Evolutionary conservation across 140 eudicot genomes (phyloP).

Genomic region (Senecio squalidus): DNA sequence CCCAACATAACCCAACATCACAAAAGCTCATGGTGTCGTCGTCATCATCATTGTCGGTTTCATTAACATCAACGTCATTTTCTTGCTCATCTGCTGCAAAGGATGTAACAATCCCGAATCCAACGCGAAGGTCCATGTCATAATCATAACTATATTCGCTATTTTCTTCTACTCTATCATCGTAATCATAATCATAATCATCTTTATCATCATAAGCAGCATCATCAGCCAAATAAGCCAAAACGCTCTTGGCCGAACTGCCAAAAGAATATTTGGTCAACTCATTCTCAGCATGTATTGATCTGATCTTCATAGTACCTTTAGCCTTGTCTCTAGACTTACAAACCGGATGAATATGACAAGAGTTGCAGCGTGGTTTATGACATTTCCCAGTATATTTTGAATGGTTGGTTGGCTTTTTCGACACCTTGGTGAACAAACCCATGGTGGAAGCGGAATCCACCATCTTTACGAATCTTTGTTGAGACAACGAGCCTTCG

Average conservation of each 20-base stretch:
- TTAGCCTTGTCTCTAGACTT: conserved; percentile 58
- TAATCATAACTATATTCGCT: neutral
- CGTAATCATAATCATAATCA: conserved; percentile 20
- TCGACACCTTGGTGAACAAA: conserved; percentile 40
- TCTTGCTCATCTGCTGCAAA: neutral
- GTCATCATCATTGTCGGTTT: conserved; percentile 20
- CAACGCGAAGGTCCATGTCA: neutral
- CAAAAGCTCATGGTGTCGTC: conserved; percentile 41
- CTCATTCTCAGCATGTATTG: conserved; percentile 16
- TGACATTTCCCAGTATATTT: conserved; percentile 71
- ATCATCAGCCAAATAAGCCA: conserved; percentile 42
- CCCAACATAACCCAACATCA: conserved; percentile 34
- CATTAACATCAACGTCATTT: neutral
- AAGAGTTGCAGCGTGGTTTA: conserved; percentile 31
- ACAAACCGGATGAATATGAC: conserved; percentile 46
- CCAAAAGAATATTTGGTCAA: conserved; percentile 29
- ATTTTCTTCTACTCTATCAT: conserved; percentile 27
- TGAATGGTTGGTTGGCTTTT: conserved; percentile 74
- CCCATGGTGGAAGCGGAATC: conserved; percentile 46
- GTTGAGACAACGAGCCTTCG: conserved; percentile 21
- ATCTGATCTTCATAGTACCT: conserved; percentile 44
- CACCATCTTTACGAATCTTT: conserved; percentile 24
- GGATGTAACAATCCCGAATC: conserved; percentile 7
- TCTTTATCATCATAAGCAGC: conserved; percentile 16
- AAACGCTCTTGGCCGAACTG: conserved; percentile 37